These are phyloP conservation scores for Acmispon strigosus DNA, from an alignment of 306 rosid genomes.

Conservation along the genomic window DNA sequence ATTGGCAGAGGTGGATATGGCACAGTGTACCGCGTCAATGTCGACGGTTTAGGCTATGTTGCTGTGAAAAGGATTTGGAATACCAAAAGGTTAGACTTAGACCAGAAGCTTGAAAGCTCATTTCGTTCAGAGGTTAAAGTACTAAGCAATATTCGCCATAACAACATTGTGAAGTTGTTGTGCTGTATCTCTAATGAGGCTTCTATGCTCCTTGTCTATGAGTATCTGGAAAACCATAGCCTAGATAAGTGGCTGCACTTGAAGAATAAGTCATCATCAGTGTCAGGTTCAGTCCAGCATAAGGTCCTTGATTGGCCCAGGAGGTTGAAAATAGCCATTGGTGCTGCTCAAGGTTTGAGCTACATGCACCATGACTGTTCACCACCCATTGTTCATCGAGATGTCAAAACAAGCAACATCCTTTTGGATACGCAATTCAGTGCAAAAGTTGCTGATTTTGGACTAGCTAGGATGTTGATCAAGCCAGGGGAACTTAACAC, in stretches of 20 bases:
- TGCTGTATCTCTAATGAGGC: conserved; percentile 29
- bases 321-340: conserved; percentile 33
- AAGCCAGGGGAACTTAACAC: conserved; percentile 25
- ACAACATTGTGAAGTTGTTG: conserved; percentile 28
- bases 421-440: conserved; percentile 32
- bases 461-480: conserved; percentile 22
- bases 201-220: conserved; percentile 29
- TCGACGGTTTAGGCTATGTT: conserved; percentile 18
- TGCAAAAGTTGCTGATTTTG: conserved; percentile 39
- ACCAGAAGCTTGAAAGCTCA: conserved; percentile 23
- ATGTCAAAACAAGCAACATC: conserved; percentile 31
- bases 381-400: conserved; percentile 32
- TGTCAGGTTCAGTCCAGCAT: neutral
- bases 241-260: conserved; percentile 29
- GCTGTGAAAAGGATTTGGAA: conserved; percentile 31
- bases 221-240: conserved; percentile 24
- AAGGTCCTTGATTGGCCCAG: conserved; percentile 28
- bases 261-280: neutral
- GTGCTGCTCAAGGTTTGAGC: conserved; percentile 31
- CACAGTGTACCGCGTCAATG: conserved; percentile 13
- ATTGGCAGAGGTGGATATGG: conserved; percentile 35
- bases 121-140: conserved; percentile 27
- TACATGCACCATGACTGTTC: conserved; percentile 35
- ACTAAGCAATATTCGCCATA: conserved; percentile 28
- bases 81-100: conserved; percentile 19